A percentile compares a stretch with the other conserved stretches of the same genome.
Evolutionary conservation across 2,329 filamentous ascomycete genomes (phyloP).

Genomic region (Aschersonia sp.): DNA sequence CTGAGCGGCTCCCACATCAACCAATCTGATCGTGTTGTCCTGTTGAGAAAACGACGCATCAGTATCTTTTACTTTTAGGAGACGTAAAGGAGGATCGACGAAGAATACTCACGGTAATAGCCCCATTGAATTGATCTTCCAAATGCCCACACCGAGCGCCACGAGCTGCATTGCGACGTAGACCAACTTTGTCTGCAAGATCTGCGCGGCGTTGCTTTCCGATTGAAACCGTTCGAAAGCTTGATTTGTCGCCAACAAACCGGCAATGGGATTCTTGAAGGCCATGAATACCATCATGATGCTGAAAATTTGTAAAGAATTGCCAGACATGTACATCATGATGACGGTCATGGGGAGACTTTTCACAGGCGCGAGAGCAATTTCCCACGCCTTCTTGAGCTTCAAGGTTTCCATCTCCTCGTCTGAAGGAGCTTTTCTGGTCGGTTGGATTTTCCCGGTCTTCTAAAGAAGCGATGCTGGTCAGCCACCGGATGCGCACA

Average conservation of each 20-base stretch:
- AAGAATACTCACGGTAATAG: conserved; percentile 59
- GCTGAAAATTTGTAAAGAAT: conserved; percentile 94
- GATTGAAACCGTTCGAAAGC: conserved; percentile 90
- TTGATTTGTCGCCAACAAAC: conserved; percentile 66
- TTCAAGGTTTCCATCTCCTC: conserved; percentile 92
- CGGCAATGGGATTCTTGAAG: conserved; percentile 90
- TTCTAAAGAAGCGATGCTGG: conserved; percentile 19
- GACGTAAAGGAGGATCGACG: background rate
- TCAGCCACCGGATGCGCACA: background rate
- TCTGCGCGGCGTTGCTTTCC: conserved; percentile 55
- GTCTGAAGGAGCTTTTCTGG: conserved; percentile 52
- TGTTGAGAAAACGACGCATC: conserved; percentile 17
- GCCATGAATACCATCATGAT: conserved; percentile 99
- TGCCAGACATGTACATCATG: conserved; percentile 99
- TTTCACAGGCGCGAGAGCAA: conserved; percentile 86
- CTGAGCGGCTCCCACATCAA: conserved; percentile 82
- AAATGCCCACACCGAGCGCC: conserved; percentile 72
- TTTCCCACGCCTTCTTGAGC: conserved; percentile 97
- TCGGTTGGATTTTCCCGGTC: conserved; percentile 30
- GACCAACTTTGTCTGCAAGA: conserved; percentile 72
- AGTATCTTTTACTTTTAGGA: background rate
- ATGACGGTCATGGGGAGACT: conserved; percentile 94
- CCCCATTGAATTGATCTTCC: conserved; percentile 96
- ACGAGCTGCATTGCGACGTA: conserved; percentile 81
- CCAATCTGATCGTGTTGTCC: conserved; percentile 94